Base-by-base conservation (phyloP, 495 filamentous ascomycete species). In the Rhypophila decipiens region DNA sequence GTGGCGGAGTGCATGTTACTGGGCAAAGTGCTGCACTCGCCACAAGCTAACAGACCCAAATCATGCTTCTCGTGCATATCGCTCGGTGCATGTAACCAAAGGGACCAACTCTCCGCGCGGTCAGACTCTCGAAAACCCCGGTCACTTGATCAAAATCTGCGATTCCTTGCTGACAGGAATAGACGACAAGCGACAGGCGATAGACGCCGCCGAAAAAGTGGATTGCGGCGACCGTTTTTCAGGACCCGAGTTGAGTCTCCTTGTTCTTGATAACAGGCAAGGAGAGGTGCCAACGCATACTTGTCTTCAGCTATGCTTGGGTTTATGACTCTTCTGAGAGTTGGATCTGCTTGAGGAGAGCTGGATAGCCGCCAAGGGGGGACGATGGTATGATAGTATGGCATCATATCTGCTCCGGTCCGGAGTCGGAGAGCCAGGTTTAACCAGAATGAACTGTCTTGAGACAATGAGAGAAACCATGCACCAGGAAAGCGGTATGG, bases 1-100 rank as follows among this genome's bases (percentile, higher is more conserved):
- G 60, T 63, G 60, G 60, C 60, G 51, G 57, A 58, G 60, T 54
- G 60, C 53, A 47, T 34, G 36, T 4, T n/a, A 15, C 19, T 38
- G 17, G 9, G 2, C 31, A 35, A 15, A 4, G 13, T 15, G 35
- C 35, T 37, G 15, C 35, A 37, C 35, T 37, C 8, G 35, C 35
- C 27, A 31, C 27, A 31, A 31, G 13, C 7, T 13, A 7, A n/a
- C 7, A 13, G 27, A 7, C 27, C 27, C 27, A 31, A 31, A 7
- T 31, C 27, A 31, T 31, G 27, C 27, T 31, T 31, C 27, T 31
- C 27, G 7, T 31, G 27, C 27, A 31, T 31, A 13, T n/a, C n/a
- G n/a, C n/a, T n/a, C n/a, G n/a, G n/a, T n/a, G n/a, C n/a, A n/a
- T n/a, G n/a, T n/a, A n/a, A n/a, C n/a, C n/a, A n/a, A n/a, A n/a